Conservation (phyloP, 305 asterid species). For the Fraxinus greggii region DNA sequence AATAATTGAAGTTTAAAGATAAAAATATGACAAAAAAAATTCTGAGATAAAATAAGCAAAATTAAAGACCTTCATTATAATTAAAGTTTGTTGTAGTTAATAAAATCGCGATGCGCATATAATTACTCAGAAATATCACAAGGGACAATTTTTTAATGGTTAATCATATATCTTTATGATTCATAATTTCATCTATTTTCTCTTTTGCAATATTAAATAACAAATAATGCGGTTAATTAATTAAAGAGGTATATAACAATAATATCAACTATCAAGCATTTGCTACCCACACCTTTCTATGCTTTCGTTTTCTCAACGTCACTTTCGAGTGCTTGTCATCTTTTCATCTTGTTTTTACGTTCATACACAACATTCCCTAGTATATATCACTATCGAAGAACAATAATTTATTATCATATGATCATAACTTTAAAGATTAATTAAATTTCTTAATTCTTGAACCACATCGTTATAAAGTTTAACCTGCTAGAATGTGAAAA, state of each 20-base stretch:
- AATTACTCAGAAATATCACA: not conserved
- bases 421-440: not conserved
- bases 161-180: not conserved
- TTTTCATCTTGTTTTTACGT: not conserved
- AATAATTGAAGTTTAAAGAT: no score
- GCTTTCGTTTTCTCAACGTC: not conserved
- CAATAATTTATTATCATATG: not conserved
- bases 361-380: not conserved
- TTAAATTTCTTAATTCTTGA: not conserved
- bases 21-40: no score
- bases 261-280: not conserved
- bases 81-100: no score
- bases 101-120: not conserved
- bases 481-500: no score
- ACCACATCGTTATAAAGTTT: not conserved
- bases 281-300: not conserved
- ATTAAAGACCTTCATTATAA: not conserved
- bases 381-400: no score
- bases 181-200: not conserved
- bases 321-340: not conserved
- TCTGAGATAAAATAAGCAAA: not conserved
- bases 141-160: no score
- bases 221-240: no score
- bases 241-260: not conserved
- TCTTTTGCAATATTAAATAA: not conserved